phyloP scores from a whole-genome alignment of 1,139 yeast genomes.

The Hanseniaspora sp. region DNA sequence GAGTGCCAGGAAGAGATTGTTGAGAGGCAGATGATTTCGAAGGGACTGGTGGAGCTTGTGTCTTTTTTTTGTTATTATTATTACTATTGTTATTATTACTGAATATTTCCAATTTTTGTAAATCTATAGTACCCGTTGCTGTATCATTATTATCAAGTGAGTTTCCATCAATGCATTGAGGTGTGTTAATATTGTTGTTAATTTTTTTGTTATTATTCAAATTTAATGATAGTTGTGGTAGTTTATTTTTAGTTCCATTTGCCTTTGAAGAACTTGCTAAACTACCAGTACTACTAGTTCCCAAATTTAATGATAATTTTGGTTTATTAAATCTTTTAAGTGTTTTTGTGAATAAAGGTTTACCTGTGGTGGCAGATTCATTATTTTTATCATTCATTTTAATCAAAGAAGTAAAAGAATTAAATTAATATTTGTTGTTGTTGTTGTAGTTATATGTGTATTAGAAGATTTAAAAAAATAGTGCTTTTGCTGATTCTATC shows the following conservation, averaged over 20 bases:
- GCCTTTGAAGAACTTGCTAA: not conserved
- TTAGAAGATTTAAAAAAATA: too few species aligned
- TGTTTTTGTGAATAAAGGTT: conserved; percentile 13
- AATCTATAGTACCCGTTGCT: conserved; percentile 7
- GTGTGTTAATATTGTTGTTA: not conserved
- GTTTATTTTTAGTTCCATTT: not conserved
- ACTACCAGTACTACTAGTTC: not conserved
- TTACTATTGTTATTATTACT: not conserved
- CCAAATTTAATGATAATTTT: not conserved
- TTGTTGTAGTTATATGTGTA: not conserved
- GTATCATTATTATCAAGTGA: not conserved
- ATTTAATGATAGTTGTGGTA: not conserved
- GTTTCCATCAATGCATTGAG: not conserved
- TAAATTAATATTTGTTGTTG: too few species aligned
- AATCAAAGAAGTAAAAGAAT: too few species aligned
- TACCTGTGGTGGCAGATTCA: not conserved
- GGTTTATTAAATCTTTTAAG: conserved; percentile 15
- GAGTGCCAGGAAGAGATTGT: conserved; percentile 6
- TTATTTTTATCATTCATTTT: not conserved
- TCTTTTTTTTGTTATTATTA: conserved; percentile 1
- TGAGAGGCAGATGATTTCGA: not conserved
- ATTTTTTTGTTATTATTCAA: not conserved
- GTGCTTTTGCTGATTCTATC: not conserved
- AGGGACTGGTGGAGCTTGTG: not conserved
- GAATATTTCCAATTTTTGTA: conserved; percentile 7